A percentile compares a stretch with the other conserved stretches of the same genome.
phyloP scores from a whole-genome alignment of 495 filamentous ascomycete species.

The Rhypophila decipiens region DNA sequence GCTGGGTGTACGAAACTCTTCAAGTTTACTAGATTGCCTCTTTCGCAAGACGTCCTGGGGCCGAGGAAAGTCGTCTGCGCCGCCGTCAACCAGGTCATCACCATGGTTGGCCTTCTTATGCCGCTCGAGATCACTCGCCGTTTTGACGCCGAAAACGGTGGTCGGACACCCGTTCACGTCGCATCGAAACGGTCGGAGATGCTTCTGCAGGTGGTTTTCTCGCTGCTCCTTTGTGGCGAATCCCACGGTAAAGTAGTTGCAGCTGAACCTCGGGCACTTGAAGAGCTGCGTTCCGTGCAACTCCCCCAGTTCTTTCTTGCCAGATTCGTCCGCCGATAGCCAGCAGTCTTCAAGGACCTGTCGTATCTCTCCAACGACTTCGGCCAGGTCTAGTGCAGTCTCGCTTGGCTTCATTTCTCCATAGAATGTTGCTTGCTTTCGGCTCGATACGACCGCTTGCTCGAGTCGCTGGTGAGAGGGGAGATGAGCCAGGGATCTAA shows the following conservation, averaged over 20 bases:
- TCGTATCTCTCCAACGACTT: not conserved
- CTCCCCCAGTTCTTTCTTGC: conserved; percentile 9
- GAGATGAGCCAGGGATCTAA: not conserved
- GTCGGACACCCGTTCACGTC: conserved; percentile 22
- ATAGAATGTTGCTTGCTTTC: not conserved
- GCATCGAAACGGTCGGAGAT: conserved; percentile 36
- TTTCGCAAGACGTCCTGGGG: not conserved
- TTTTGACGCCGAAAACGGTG: conserved; percentile 25
- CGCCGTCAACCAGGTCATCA: conserved; percentile 8
- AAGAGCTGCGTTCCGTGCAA: conserved; percentile 33
- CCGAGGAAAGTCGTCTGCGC: not conserved
- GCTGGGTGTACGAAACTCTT: not conserved
- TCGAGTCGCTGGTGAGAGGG: conserved; percentile 2
- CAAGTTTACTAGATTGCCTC: not conserved
- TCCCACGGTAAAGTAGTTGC: conserved; percentile 35
- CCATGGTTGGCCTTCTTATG: conserved; percentile 23
- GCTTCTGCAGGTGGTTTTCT: conserved; percentile 28
- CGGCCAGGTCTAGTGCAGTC: conserved; percentile 3
- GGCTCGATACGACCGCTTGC: not conserved
- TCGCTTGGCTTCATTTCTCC: not conserved
- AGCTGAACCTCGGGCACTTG: conserved; percentile 36
- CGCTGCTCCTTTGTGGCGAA: conserved; percentile 22
- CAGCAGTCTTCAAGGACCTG: not conserved
- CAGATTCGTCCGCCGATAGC: not conserved
- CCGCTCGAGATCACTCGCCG: conserved; percentile 30